A percentile compares a stretch with the other conserved stretches of the same genome.
phyloP scores from a whole-genome alignment of 208 protist species.

The Trypanosoma platydactyli region DNA sequence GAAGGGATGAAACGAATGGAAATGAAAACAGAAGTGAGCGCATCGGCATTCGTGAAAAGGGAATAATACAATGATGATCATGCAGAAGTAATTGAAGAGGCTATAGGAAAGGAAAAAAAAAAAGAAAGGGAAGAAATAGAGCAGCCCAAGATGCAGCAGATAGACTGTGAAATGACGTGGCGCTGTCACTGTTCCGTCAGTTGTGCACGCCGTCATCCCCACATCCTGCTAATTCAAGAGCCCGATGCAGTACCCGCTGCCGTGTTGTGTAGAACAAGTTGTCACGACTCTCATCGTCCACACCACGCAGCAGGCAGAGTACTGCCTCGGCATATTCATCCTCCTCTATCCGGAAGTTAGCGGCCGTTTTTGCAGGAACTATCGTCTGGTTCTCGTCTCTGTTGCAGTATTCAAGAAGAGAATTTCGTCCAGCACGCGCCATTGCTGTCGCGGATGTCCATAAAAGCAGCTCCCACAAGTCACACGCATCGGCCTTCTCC shows the following conservation, averaged over 20 bases:
- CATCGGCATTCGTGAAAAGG: too few relatives aligned
- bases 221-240: slow-evolving; percentile 4
- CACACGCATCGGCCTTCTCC: not conserved
- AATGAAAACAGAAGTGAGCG: too few relatives aligned
- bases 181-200: too few relatives aligned
- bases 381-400: not conserved
- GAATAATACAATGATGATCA: too few relatives aligned
- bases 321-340: slow-evolving; percentile 8
- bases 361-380: not conserved
- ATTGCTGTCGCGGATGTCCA: slow-evolving; percentile 10
- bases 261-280: not conserved
- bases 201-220: not conserved
- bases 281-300: not conserved
- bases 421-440: not conserved
- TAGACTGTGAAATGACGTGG: too few relatives aligned
- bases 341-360: not conserved
- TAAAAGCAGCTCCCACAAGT: slow-evolving; percentile 21
- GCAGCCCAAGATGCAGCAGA: too few relatives aligned
- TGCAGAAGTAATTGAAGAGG: too few relatives aligned
- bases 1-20: too few relatives aligned
- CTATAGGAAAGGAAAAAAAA: too few relatives aligned
- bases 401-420: not conserved
- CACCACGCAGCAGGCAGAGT: not conserved
- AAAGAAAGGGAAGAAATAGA: too few relatives aligned
- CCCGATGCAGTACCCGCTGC: slow-evolving; percentile 13